Base-by-base conservation (phyloP, 495 filamentous ascomycete genomes). In the Arthonia radiata region DNA sequence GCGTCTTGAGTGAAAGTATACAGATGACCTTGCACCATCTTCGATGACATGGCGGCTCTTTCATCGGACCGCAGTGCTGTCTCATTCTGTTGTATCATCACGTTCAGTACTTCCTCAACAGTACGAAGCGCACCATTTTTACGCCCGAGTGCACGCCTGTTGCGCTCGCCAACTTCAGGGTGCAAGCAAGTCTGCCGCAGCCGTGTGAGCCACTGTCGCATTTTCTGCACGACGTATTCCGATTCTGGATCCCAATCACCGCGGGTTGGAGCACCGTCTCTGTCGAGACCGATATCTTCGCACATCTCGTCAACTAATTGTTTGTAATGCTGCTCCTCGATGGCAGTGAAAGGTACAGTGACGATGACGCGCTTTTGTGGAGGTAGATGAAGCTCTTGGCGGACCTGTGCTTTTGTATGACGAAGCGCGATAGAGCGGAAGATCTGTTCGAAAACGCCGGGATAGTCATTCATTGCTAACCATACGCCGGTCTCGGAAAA, bases 161-260 rank as follows among this genome's bases (percentile, higher is more conserved):
- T 78, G n/a, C 54, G 54, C 6, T 49, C 56, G 5, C 70, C 71
- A 18, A 80, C 61, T 30, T 81, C 56, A 2, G 83, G 75, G 47
- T 92, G 77, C n/a, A 93, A 57, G 32, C 77, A 80, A 1, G 71
- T 76, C 41, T 86, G 77, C 9, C 83, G 66, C 17, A 97, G 59
- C 25, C 68, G 47, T 1, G 54, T 54, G 5, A 82, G 49, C 72
- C 71, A 79, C 18, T 35, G 44, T 13, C 71, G 52, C 74, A 86
- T 82, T 24, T 43, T 55, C 28, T 73, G 67, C 30, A 78, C 46
- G 0, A 52, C 50, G 0, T 27, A 31, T 3, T 56, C 46, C 30
- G 65, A 56, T 22, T 74, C 54, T 0, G 64, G 60, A 29, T 73
- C 49, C 73, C 70, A 81, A 9, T 61, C 52, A 8, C 53, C 59